Percentiles rank a stretch among this genome's conserved stretches.
These are phyloP conservation scores for Keithomyces neogunnii DNA, from an alignment of 2,329 filamentous ascomycete species.

Conservation along the genomic window DNA sequence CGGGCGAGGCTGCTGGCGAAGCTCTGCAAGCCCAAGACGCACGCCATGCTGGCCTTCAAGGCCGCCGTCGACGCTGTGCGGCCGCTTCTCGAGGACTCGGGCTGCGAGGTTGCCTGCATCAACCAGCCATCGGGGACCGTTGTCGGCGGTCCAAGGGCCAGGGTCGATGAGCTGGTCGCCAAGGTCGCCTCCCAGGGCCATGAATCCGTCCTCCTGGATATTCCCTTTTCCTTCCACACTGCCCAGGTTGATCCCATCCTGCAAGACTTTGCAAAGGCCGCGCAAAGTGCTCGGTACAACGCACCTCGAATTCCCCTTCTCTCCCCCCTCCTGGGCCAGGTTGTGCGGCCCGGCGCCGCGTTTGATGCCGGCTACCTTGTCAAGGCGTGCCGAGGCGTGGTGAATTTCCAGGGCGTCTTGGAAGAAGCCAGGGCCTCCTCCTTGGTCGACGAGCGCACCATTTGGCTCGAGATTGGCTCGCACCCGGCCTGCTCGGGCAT, in stretches of 20 bases:
- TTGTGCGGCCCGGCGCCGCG: slow-evolving; percentile 17
- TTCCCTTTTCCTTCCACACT: slow-evolving; percentile 47
- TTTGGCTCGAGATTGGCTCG: neutral
- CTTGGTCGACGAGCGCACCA: neutral
- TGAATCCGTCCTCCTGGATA: slow-evolving; percentile 8
- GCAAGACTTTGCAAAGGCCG: slow-evolving; percentile 43
- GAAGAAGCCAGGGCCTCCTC: neutral
- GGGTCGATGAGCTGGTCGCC: no score
- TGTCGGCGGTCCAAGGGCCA: no score
- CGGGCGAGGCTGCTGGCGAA: slow-evolving; percentile 57
- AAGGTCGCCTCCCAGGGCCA: no score
- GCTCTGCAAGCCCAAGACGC: slow-evolving; percentile 57
- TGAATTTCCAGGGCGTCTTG: neutral
- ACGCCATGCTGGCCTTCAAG: slow-evolving; percentile 47
- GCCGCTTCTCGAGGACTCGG: no score
- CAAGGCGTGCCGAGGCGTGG: neutral
- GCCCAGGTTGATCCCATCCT: slow-evolving; percentile 45
- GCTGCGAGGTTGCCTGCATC: no score
- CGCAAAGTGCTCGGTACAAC: slow-evolving; percentile 29
- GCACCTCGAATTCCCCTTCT: slow-evolving; percentile 47
- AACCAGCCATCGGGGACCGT: no score
- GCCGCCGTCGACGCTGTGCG: slow-evolving; percentile 9
- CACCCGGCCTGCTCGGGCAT: slow-evolving; percentile 2
- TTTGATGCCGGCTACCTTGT: neutral
- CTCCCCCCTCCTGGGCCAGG: slow-evolving; percentile 53